These are phyloP conservation scores for Boletus subcaerulescens DNA, from an alignment of 768 basidiomycete genomes.

Conservation along the genomic window DNA sequence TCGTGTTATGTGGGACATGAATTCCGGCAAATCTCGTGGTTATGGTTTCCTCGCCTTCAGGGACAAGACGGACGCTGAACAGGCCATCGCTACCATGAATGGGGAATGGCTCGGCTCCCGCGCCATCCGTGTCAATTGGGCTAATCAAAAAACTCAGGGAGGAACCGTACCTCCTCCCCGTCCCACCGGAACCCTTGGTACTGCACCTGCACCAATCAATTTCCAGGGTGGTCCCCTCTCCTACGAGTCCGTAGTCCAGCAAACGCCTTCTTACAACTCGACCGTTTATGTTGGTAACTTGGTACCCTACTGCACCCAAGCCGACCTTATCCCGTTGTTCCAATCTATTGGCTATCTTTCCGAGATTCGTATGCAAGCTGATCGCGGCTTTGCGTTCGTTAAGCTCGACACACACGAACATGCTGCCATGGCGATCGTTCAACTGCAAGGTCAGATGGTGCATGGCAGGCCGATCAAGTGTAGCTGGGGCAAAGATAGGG, in stretches of 20 bases:
- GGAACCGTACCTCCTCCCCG: slow-evolving; percentile 38
- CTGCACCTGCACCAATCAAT: slow-evolving; percentile 86
- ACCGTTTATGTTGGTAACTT: slow-evolving; percentile 99
- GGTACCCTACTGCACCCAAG: slow-evolving; percentile 95
- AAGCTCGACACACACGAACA: slow-evolving; percentile 99
- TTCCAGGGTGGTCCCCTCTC: slow-evolving; percentile 86
- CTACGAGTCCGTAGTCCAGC: slow-evolving; percentile 90
- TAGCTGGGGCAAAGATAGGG: slow-evolving; percentile 97
- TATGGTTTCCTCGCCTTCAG: slow-evolving; percentile 99
- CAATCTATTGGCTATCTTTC: slow-evolving; percentile 98
- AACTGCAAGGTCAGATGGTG: slow-evolving; percentile 94
- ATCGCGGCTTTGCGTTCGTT: slow-evolving; percentile 98
- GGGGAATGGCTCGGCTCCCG: slow-evolving; percentile 98
- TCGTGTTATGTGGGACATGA: slow-evolving; percentile 99
- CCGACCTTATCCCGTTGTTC: slow-evolving; percentile 96
- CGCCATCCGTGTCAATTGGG: slow-evolving; percentile 99
- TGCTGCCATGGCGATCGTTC: slow-evolving; percentile 96
- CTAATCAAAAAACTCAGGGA: slow-evolving; percentile 96
- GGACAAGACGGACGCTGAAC: slow-evolving; percentile 98
- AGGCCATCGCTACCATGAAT: slow-evolving; percentile 99
- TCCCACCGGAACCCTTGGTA: slow-evolving; percentile 45
- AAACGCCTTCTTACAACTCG: slow-evolving; percentile 91
- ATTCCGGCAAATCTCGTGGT: slow-evolving; percentile 96
- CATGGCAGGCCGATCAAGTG: slow-evolving; percentile 98
- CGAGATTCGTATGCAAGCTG: slow-evolving; percentile 98